Evolutionary conservation across 306 rosid species (phyloP), one percentile per base, ranked within the genome.

Genomic region (Trichosanthes cucumerina): DNA sequence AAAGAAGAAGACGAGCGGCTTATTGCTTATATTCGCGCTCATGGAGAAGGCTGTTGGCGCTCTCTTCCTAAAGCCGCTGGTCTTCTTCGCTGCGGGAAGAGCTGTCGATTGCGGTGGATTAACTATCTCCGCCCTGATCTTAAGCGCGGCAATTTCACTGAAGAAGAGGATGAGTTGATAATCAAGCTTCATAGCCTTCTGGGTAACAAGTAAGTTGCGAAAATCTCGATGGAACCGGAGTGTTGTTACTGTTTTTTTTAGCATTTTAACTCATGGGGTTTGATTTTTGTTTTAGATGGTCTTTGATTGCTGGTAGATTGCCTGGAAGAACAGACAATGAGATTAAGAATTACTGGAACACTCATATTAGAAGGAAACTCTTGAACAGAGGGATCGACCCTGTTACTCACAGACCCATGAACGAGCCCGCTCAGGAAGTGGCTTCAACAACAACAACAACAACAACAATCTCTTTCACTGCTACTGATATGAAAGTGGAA

Each of bases 41-140:
- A 95, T 24, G 98, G 98, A 0, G 97, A 95, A 38, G 98, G 98
- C 1, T 92, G 98, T 72, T 95, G 98, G 97, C 91, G 98, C 2
- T 95, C 98, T 2, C 96, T 95, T 0, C 98, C 98, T 7, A 95
- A 94, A 81, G 97, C 98, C 16, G 98, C 98, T 0, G 98, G 98
- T 16, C 96, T 95, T 58, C 97, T 95, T 78, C 91, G 98, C 4
- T 95, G 98, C 24, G 97, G 98, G 81, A 95, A 95, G 82, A 95
- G 98, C 26, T 95, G 98, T 81, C 86, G 98, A 5, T 92, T 95
- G 79, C 95, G 98, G 13, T 95, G 98, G 97, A 95, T 95, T 84
- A 95, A 95, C 82, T 95, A 94, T 76, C 96, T 95, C 87, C 90
- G 97, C 0, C 98, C 97, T 1, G 98, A 95, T 87, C 98, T 95